Conservation (phyloP, 1,284 basidiomycete species). For the Ceratobasidium sp. region DNA sequence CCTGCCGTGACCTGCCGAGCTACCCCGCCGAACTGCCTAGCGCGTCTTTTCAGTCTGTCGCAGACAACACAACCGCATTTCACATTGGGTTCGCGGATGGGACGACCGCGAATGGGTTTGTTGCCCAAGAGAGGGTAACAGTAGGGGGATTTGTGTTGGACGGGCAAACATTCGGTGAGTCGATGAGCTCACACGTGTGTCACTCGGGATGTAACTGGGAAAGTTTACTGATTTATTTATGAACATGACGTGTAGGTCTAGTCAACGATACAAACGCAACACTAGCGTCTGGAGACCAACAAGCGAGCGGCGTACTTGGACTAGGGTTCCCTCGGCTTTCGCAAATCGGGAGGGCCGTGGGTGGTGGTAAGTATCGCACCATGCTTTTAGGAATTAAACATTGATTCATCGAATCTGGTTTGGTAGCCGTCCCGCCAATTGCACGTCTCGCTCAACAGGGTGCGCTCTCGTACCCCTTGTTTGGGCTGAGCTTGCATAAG, state of each 20-base stretch:
- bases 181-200: neutral
- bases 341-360: conserved; percentile 60
- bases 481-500: conserved; percentile 70
- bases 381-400: conserved; percentile 8
- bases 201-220: neutral
- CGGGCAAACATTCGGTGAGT: conserved; percentile 72
- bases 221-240: neutral
- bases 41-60: conserved; percentile 68
- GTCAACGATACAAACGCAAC: conserved; percentile 70
- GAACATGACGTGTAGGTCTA: conserved; percentile 58
- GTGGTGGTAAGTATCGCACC: conserved; percentile 64
- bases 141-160: conserved; percentile 67
- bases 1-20: conserved; percentile 66
- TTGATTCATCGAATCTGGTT: neutral
- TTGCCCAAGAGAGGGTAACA: conserved; percentile 70
- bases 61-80: conserved; percentile 69
- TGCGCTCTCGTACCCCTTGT: conserved; percentile 74
- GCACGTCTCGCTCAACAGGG: conserved; percentile 69
- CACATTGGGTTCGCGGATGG: conserved; percentile 70
- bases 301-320: conserved; percentile 75
- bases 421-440: conserved; percentile 69
- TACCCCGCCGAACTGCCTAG: conserved; percentile 69
- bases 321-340: conserved; percentile 79
- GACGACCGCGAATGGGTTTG: conserved; percentile 75
- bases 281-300: conserved; percentile 58